phyloP scores from a whole-genome alignment of 345 rosid genomes.

The Hypericum androsaemum region DNA sequence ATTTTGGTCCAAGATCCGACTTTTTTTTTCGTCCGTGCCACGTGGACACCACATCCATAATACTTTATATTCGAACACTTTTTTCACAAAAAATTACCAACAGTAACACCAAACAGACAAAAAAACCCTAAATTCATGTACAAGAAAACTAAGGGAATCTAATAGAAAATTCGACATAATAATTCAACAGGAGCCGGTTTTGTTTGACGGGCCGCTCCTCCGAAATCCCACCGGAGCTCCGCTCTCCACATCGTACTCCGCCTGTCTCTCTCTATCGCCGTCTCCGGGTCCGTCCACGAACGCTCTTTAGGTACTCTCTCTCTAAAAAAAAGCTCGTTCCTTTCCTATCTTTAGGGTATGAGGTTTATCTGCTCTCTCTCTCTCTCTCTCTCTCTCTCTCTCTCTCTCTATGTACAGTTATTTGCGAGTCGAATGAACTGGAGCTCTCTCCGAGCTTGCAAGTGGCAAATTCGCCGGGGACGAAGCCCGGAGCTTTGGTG shows the following conservation, averaged over 20 bases:
- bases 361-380: background rate
- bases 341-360: background rate
- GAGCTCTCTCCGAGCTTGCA: conserved; percentile 36
- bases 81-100: no score
- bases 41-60: no score
- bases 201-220: conserved; percentile 15
- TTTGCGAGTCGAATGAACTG: conserved; percentile 36
- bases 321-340: background rate
- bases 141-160: no score
- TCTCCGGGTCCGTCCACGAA: conserved; percentile 21
- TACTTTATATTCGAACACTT: no score
- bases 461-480: conserved; percentile 62
- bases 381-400: no score
- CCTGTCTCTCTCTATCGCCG: conserved; percentile 15
- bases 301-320: conserved; percentile 32
- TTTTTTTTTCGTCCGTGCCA: no score
- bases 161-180: no score
- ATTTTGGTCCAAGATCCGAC: no score
- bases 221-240: conserved; percentile 23
- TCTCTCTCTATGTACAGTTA: conserved; percentile 31
- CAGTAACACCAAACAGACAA: no score
- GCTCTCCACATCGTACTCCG: conserved; percentile 19
- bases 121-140: no score
- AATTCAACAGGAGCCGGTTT: no score
- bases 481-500: conserved; percentile 40